These are phyloP conservation scores for Paraphoma chrysanthemicola DNA, from an alignment of 2,329 filamentous ascomycete species.

Conservation along the genomic window DNA sequence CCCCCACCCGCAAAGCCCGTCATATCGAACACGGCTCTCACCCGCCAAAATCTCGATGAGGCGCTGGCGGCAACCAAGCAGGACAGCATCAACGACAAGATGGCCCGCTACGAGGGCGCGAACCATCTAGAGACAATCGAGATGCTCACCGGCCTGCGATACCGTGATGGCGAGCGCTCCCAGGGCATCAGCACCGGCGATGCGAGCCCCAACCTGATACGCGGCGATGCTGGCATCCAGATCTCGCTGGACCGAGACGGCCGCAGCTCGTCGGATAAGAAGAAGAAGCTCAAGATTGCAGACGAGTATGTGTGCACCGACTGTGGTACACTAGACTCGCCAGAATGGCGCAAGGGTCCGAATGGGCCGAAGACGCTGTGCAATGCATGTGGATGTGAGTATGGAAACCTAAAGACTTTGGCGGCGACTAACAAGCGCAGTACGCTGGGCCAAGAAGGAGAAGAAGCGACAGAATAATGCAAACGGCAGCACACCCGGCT, in stretches of 20 bases:
- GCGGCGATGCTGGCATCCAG: slow-evolving; percentile 85
- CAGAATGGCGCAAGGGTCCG: slow-evolving; percentile 95
- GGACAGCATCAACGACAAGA: slow-evolving; percentile 83
- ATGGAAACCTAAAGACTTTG: neutral
- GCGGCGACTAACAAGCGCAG: slow-evolving; percentile 42
- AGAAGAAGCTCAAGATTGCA: slow-evolving; percentile 81
- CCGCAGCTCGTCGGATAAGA: slow-evolving; percentile 73
- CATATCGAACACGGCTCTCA: slow-evolving; percentile 72
- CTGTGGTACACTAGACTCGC: slow-evolving; percentile 91
- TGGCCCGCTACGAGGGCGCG: slow-evolving; percentile 78
- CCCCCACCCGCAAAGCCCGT: slow-evolving; percentile 70
- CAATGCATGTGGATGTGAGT: slow-evolving; percentile 87
- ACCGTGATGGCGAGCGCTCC: slow-evolving; percentile 87
- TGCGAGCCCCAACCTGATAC: slow-evolving; percentile 78
- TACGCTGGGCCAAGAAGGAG: slow-evolving; percentile 73
- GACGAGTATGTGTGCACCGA: slow-evolving; percentile 96
- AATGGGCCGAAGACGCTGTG: slow-evolving; percentile 93
- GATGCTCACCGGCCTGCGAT: slow-evolving; percentile 87
- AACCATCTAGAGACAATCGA: slow-evolving; percentile 86
- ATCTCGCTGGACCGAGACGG: slow-evolving; percentile 81
- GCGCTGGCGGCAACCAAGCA: slow-evolving; percentile 68
- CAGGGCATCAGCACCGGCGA: slow-evolving; percentile 87
- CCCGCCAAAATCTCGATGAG: slow-evolving; percentile 80
- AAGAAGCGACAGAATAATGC: slow-evolving; percentile 58
- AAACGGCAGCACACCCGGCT: slow-evolving; percentile 17